Evolutionary conservation across 148 eudicot species (phyloP), one percentile per base, ranked within the genome.

Genomic region (Pouteria glomerata): DNA sequence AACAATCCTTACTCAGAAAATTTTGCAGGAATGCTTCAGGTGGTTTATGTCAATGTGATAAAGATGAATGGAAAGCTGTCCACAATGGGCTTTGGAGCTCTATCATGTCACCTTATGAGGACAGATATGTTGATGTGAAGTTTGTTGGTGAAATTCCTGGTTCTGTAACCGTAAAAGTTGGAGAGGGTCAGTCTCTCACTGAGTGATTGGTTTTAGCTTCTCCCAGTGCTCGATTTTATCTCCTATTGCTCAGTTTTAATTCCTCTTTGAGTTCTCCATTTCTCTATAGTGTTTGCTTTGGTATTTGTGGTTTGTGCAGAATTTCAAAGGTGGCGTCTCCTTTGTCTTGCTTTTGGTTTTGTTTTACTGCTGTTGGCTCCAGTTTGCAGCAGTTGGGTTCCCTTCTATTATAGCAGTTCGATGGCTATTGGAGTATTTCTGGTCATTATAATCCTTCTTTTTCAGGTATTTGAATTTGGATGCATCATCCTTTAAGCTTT

Each of bases 391-490:
- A 74, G 83, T 74, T 95, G 92, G 91, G 97, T 91, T 73, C 98
- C 97, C 34, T 95, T 95, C 81, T 95, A 95, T 79, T 95, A 95
- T 65, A 87, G 96, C 79, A 91, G 96, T 71, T 89, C 97, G 26
- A 95, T 95, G 98, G 88, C 85, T 24, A 84, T 89, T 31, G 98
- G 98, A 64, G 82, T 95, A 60, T 80, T 90, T 11, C 90, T 91
- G 63, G 98, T 95, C 73, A 71, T 95, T 77, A 74, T 95, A 53
- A 86, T 95, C 80, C 81, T 95, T 73, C 96, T 95, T 31, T 91
- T 91, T 77, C 98, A 95, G 97, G 98, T 95, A 84, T 65, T 63
- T n/a, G n/a, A n/a, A n/a, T n/a, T n/a, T n/a, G n/a, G n/a, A n/a
- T n/a, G n/a, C n/a, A n/a, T n/a, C n/a, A n/a, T n/a, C n/a, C n/a